Conservation (phyloP, 2,329 filamentous ascomycete genomes). For the Polytolypa hystricis region DNA sequence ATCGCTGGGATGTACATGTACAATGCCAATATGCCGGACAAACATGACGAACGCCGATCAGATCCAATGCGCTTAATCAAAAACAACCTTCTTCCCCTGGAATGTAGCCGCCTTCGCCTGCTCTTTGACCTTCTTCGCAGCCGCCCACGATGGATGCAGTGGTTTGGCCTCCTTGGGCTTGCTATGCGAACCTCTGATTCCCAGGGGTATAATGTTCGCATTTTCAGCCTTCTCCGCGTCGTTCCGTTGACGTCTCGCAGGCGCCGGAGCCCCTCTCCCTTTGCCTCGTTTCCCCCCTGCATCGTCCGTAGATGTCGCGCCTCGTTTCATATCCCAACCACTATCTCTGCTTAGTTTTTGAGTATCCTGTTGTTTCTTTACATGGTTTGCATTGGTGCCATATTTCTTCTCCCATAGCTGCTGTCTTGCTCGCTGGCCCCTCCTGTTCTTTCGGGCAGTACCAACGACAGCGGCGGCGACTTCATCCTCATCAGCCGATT, state of each 20-base stretch:
- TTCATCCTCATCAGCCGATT: constrained; percentile 42
- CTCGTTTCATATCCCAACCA: constrained; percentile 49
- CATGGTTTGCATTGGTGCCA: constrained; percentile 47
- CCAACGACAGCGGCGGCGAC: constrained; percentile 22
- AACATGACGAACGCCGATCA: not conserved
- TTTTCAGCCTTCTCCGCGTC: constrained; percentile 12
- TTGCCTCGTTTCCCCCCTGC: constrained; percentile 17
- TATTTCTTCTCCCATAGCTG: constrained; percentile 53
- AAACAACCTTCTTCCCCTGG: constrained; percentile 51
- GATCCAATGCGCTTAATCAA: constrained; percentile 38
- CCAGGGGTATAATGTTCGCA: too few species aligned
- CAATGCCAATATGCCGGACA: not conserved
- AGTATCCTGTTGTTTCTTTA: constrained; percentile 33
- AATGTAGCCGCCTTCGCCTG: constrained; percentile 39
- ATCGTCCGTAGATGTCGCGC: constrained; percentile 34
- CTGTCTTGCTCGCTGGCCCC: constrained; percentile 52
- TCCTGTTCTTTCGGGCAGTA: constrained; percentile 46
- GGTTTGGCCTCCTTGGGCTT: constrained; percentile 41
- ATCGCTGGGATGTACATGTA: not conserved
- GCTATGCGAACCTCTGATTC: too few species aligned
- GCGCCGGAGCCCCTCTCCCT: constrained; percentile 9
- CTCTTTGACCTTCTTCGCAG: constrained; percentile 48
- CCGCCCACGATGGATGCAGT: constrained; percentile 55
- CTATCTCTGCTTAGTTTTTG: constrained; percentile 32
- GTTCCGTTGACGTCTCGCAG: not conserved